phyloP scores from a whole-genome alignment of 2,329 filamentous ascomycete genomes.

The Botryotinia calthae region DNA sequence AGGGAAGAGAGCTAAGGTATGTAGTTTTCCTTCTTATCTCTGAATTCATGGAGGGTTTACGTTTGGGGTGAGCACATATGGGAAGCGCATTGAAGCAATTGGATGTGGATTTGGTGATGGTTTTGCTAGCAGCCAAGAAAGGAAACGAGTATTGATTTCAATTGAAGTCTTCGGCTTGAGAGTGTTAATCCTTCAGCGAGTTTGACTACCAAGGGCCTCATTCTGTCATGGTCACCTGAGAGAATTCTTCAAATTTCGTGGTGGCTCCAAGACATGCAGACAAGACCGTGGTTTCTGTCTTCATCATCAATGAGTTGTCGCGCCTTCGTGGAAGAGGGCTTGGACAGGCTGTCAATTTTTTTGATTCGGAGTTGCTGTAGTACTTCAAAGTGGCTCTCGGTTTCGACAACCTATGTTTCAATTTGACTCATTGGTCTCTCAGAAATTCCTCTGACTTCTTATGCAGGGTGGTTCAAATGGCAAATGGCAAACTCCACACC shows the following conservation, averaged over 20 bases:
- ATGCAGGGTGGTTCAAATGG: conserved; percentile 48
- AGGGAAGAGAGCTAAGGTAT: conserved; percentile 20
- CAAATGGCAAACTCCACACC: conserved; percentile 61
- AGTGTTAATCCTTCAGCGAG: background rate
- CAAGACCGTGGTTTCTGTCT: background rate
- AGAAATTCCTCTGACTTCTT: background rate
- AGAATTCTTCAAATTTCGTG: background rate
- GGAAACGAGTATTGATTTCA: background rate
- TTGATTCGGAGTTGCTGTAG: background rate
- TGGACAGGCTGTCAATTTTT: background rate
- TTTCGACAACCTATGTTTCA: background rate
- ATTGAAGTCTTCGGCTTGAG: background rate
- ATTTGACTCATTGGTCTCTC: background rate
- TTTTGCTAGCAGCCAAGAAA: background rate
- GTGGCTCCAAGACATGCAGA: background rate
- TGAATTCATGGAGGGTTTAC: background rate
- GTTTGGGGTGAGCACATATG: background rate
- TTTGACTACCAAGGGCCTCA: too few relatives aligned
- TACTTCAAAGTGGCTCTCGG: background rate
- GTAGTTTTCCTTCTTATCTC: background rate
- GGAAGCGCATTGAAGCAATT: background rate
- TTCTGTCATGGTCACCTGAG: background rate
- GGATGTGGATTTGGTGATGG: background rate
- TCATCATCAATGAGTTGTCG: background rate
- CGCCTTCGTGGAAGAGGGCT: background rate